phyloP scores from a whole-genome alignment of 1,284 basidiomycete species.

The Leccinum cinnamomeum region DNA sequence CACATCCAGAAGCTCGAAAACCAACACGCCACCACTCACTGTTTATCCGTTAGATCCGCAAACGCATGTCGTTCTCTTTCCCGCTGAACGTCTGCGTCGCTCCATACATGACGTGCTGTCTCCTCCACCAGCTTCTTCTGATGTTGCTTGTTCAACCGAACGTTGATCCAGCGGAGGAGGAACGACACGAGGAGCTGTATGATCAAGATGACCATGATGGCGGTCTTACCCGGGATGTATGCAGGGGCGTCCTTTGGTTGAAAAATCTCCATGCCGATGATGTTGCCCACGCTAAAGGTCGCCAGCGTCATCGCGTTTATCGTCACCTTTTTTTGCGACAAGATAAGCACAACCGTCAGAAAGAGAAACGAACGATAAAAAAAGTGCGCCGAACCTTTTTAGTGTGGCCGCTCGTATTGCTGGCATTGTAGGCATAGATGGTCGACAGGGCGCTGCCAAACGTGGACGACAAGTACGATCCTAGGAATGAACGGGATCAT shows the following conservation, averaged over 20 bases:
- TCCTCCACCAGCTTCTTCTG: slow-evolving; percentile 18
- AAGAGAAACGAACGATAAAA: neutral
- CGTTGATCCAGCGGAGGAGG: slow-evolving; percentile 30
- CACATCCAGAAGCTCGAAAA: neutral
- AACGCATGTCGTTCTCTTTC: slow-evolving; percentile 38
- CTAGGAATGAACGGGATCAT: slow-evolving; percentile 30
- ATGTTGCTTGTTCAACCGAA: slow-evolving; percentile 26
- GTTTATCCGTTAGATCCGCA: slow-evolving; percentile 37
- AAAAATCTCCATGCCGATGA: slow-evolving; percentile 36
- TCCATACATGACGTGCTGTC: slow-evolving; percentile 32
- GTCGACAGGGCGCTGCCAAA: slow-evolving; percentile 61
- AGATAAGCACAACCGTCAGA: neutral
- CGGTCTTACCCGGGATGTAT: slow-evolving; percentile 37
- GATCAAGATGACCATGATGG: slow-evolving; percentile 32
- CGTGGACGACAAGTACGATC: slow-evolving; percentile 55
- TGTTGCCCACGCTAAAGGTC: slow-evolving; percentile 34
- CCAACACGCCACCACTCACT: slow-evolving; percentile 18
- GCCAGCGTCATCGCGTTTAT: slow-evolving; percentile 35
- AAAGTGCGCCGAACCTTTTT: slow-evolving; percentile 50
- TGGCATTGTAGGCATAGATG: slow-evolving; percentile 66
- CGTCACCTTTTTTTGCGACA: slow-evolving; percentile 27
- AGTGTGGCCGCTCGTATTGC: slow-evolving; percentile 65
- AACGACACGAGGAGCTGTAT: slow-evolving; percentile 24
- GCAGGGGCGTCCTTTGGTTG: slow-evolving; percentile 37
- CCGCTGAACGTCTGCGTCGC: slow-evolving; percentile 33